Conservation (phyloP, 2,329 filamentous ascomycete genomes). For the Aspergillus ochraceus region DNA sequence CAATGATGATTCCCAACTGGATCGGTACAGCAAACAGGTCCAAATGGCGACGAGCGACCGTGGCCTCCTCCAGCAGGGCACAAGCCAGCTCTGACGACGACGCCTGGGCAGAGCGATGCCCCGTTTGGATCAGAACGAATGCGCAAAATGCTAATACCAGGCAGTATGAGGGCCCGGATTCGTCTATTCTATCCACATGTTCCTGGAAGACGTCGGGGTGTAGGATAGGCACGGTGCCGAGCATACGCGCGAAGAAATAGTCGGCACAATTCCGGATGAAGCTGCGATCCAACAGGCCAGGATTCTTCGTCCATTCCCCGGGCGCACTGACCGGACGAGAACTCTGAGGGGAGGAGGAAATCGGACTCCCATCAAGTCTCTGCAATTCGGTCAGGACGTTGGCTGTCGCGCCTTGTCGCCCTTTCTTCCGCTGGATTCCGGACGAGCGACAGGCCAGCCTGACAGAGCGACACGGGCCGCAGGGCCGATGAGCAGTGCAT, state of each 20-base stretch:
- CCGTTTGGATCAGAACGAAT: slow-evolving; percentile 32
- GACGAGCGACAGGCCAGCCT: slow-evolving; percentile 19
- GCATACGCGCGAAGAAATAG: slow-evolving; percentile 24
- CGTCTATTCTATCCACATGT: slow-evolving; percentile 21
- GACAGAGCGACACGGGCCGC: slow-evolving; percentile 18
- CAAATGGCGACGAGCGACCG: slow-evolving; percentile 22
- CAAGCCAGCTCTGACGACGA: slow-evolving; percentile 7
- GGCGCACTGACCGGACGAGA: neutral
- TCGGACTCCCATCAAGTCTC: slow-evolving; percentile 5
- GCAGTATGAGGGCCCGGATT: slow-evolving; percentile 26
- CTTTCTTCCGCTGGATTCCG: slow-evolving; percentile 19
- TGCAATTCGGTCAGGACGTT: slow-evolving; percentile 23
- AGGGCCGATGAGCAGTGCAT: slow-evolving; percentile 20
- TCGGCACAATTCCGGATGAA: slow-evolving; percentile 18
- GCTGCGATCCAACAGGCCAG: slow-evolving; percentile 7
- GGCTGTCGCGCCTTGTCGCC: slow-evolving; percentile 22
- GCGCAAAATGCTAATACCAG: slow-evolving; percentile 40
- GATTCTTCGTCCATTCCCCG: slow-evolving; percentile 4
- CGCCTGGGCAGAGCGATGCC: slow-evolving; percentile 12
- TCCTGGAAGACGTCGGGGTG: slow-evolving; percentile 20
- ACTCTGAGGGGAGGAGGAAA: neutral
- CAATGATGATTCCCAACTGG: slow-evolving; percentile 55
- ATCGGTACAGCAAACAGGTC: slow-evolving; percentile 22
- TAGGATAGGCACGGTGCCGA: slow-evolving; percentile 32
- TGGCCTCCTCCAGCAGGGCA: slow-evolving; percentile 28